Conservation (phyloP, 192 early-diverging fungal genomes). For the Geranomyces variabilis region DNA sequence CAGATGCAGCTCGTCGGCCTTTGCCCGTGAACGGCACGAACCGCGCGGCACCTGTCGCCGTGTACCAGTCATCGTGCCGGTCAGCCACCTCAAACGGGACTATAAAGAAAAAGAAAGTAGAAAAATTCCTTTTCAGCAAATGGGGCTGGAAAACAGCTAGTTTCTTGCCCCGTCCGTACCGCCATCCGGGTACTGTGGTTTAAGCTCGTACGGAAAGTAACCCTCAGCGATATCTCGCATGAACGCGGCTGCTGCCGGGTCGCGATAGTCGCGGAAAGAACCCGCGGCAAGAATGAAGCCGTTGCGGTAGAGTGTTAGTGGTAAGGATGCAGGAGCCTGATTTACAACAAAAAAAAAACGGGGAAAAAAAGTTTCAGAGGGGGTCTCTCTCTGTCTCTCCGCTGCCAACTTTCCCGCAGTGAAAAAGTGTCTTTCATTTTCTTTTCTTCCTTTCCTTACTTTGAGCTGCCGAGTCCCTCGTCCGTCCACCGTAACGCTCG, state of each 20-base stretch:
- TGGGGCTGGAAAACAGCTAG: too few species aligned
- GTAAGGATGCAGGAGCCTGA: background rate
- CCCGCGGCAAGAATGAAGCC: constrained; percentile 40
- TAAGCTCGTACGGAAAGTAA: constrained; percentile 49
- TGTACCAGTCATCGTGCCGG: constrained; percentile 16
- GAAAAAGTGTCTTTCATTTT: too few species aligned
- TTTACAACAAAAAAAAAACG: background rate
- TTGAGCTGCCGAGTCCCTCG: constrained; percentile 5
- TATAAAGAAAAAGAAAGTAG: background rate
- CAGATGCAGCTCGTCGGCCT: background rate
- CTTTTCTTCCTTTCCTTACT: background rate
- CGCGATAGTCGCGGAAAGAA: constrained; percentile 31
- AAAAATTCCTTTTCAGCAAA: background rate
- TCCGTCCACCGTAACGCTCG: background rate
- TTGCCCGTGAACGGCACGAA: constrained; percentile 13
- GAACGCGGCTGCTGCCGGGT: constrained; percentile 32
- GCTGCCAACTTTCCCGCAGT: too few species aligned
- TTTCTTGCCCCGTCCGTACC: constrained; percentile 4
- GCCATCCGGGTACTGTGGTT: constrained; percentile 44
- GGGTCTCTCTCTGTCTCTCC: too few species aligned
- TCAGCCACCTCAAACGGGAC: constrained; percentile 21
- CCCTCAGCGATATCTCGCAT: constrained; percentile 46
- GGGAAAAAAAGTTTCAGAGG: background rate
- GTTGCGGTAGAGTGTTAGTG: constrained; percentile 36
- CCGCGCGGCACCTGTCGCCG: background rate